phyloP scores from a whole-genome alignment of 257 asterid genomes.

The Solanum verrucosum region DNA sequence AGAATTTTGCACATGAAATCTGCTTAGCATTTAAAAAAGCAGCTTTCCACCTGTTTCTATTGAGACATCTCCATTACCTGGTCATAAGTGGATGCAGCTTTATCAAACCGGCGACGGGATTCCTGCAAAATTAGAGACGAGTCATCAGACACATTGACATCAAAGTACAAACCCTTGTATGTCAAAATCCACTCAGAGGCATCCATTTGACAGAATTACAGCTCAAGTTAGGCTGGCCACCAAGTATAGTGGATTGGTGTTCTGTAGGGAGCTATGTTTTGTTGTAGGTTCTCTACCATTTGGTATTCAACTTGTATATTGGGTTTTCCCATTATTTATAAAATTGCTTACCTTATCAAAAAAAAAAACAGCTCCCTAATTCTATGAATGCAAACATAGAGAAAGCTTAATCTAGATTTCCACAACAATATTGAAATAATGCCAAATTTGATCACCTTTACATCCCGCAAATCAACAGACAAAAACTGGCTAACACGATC shows the following conservation, averaged over 20 bases:
- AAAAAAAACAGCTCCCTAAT: not conserved
- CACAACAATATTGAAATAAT: not conserved
- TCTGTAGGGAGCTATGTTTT: not conserved
- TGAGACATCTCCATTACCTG: slow-evolving; percentile 45
- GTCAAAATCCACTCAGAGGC: not conserved
- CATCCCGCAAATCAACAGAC: slow-evolving; percentile 81
- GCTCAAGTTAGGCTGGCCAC: not conserved
- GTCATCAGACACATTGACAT: not conserved
- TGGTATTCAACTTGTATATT: not conserved
- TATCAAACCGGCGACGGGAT: slow-evolving; percentile 88
- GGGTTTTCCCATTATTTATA: not conserved
- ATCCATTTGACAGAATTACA: not conserved
- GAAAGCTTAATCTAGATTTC: not conserved
- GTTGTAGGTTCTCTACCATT: not conserved
- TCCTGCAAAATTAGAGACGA: slow-evolving; percentile 46
- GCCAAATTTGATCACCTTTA: slow-evolving; percentile 46
- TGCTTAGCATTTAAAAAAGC: not conserved
- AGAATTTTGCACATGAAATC: too few species aligned
- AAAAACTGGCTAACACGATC: slow-evolving; percentile 86
- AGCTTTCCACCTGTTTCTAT: not conserved
- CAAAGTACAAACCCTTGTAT: not conserved
- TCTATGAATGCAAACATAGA: not conserved
- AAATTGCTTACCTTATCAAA: not conserved
- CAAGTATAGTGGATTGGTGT: not conserved
- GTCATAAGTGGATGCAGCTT: slow-evolving; percentile 65